phyloP scores from a whole-genome alignment of 2,329 filamentous ascomycete genomes.

The Aspergillus quadrilineatus region DNA sequence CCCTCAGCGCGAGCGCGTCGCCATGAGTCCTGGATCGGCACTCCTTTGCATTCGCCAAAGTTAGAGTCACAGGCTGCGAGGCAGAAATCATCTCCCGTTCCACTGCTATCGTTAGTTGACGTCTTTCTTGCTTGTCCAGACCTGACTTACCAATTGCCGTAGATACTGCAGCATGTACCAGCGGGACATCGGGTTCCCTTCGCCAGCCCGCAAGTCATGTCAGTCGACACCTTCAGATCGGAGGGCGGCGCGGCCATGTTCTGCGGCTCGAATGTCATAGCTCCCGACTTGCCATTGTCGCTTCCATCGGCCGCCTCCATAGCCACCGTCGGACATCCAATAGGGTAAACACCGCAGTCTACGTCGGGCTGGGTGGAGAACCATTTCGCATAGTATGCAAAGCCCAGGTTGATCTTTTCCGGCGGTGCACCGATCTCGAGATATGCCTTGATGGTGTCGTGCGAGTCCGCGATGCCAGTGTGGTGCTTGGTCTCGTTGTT shows the following conservation, averaged over 20 bases:
- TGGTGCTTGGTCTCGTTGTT: constrained; percentile 65
- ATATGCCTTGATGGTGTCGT: constrained; percentile 59
- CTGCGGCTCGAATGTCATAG: constrained; percentile 50
- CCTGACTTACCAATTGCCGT: constrained; percentile 36
- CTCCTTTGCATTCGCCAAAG: constrained; percentile 44
- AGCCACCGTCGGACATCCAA: constrained; percentile 59
- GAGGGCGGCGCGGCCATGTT: constrained; percentile 26
- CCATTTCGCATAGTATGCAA: constrained; percentile 70
- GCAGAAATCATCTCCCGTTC: constrained; percentile 33
- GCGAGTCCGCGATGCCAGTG: constrained; percentile 59
- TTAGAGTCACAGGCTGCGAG: constrained; percentile 37
- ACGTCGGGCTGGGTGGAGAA: constrained; percentile 56
- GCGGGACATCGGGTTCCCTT: constrained; percentile 31
- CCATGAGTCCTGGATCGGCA: constrained; percentile 59
- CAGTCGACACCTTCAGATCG: constrained; percentile 26
- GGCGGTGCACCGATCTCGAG: constrained; percentile 56
- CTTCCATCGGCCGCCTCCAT: constrained; percentile 62
- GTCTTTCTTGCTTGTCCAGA: neutral
- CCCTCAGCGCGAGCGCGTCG: constrained; percentile 54
- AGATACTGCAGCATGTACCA: constrained; percentile 36
- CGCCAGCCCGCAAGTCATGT: constrained; percentile 36
- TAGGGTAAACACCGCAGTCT: constrained; percentile 47
- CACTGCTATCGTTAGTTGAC: constrained; percentile 28
- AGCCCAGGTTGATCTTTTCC: constrained; percentile 62
- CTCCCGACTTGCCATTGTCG: constrained; percentile 56